Conservation (phyloP, 2,329 filamentous ascomycete genomes). For the Beauveria brongniartii region DNA sequence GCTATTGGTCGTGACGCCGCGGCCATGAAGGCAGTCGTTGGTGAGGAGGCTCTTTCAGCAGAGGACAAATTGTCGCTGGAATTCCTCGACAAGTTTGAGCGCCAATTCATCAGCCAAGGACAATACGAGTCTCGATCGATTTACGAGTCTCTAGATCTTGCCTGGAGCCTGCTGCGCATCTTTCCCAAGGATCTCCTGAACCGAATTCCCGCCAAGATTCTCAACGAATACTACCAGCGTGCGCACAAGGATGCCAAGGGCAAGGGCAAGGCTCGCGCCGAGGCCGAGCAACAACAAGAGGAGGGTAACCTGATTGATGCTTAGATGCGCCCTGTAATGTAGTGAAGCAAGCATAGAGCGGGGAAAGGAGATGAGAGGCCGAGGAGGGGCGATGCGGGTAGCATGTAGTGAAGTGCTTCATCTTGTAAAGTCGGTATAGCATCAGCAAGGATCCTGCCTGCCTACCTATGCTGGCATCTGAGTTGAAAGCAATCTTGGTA, state of each 20-base stretch:
- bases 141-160: slow-evolving; percentile 88
- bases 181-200: slow-evolving; percentile 98
- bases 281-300: slow-evolving; percentile 31
- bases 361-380: slow-evolving; percentile 15
- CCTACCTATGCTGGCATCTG: neutral
- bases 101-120: slow-evolving; percentile 85
- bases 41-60: slow-evolving; percentile 88
- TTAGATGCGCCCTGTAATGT: slow-evolving; percentile 21
- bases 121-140: slow-evolving; percentile 88
- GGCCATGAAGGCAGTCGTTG: slow-evolving; percentile 98
- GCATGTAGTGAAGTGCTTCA: too few relatives aligned
- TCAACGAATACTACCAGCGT: slow-evolving; percentile 76
- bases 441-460: neutral
- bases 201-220: slow-evolving; percentile 76
- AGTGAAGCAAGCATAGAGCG: slow-evolving; percentile 6
- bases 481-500: too few relatives aligned
- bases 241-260: slow-evolving; percentile 54
- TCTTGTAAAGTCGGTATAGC: neutral
- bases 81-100: slow-evolving; percentile 98
- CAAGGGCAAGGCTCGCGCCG: slow-evolving; percentile 49
- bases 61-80: slow-evolving; percentile 98
- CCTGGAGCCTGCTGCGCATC: slow-evolving; percentile 92
- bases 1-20: slow-evolving; percentile 97
- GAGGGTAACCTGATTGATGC: slow-evolving; percentile 57
- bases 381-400: neutral